Conservation (phyloP, 179 eudicot species). For the Silene noctiflora region DNA sequence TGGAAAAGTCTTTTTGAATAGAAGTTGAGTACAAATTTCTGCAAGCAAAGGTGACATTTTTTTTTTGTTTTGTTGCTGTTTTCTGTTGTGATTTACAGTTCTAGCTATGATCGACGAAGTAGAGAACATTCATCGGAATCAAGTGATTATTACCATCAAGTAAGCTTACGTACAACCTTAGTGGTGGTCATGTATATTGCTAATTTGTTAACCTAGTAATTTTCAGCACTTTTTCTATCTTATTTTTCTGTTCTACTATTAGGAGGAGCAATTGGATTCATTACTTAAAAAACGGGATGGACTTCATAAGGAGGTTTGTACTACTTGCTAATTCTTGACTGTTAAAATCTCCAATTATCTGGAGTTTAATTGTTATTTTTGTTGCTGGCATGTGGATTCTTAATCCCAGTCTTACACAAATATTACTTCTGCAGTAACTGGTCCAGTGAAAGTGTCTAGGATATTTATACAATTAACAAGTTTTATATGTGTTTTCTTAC, state of each 20-base stretch:
- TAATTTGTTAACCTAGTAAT: background rate
- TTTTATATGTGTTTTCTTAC: background rate
- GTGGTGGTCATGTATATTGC: background rate
- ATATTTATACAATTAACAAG: background rate
- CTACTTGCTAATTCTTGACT: conserved; percentile 2
- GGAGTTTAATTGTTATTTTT: background rate
- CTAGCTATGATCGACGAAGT: conserved; percentile 40
- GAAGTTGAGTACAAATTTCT: background rate
- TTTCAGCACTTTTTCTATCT: conserved; percentile 9
- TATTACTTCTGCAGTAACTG: background rate
- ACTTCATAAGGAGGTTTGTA: conserved; percentile 65
- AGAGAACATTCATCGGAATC: conserved; percentile 62
- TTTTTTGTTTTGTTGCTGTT: background rate
- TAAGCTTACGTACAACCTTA: conserved; percentile 23
- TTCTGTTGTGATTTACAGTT: conserved; percentile 35
- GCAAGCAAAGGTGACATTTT: conserved; percentile 14
- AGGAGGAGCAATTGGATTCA: conserved; percentile 52
- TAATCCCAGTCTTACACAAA: background rate
- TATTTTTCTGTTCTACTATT: conserved; percentile 19
- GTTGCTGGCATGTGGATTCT: background rate
- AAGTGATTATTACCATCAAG: conserved; percentile 49
- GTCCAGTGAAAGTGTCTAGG: background rate
- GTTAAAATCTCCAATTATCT: background rate
- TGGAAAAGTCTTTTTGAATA: background rate
- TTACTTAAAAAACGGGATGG: conserved; percentile 54